phyloP scores from a whole-genome alignment of 1,139 yeast genomes.

The Komagataea norvegica region DNA sequence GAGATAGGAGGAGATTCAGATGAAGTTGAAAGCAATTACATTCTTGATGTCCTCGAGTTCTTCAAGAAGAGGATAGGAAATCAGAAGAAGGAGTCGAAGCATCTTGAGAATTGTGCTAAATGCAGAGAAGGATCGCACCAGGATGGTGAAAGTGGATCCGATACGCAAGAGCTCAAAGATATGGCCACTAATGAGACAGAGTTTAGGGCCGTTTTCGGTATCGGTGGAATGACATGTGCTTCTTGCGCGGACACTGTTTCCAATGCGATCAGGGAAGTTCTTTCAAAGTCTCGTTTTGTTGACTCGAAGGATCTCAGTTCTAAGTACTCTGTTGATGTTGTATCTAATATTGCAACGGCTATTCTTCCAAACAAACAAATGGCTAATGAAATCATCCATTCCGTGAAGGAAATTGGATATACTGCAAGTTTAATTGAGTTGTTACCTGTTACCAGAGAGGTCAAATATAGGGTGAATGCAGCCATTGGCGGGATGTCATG shows the following conservation, averaged over 20 bases:
- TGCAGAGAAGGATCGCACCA: slow-evolving; percentile 27
- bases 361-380: slow-evolving; percentile 48
- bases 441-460: slow-evolving; percentile 48
- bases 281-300: slow-evolving; percentile 17
- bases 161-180: slow-evolving; percentile 14
- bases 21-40: not conserved
- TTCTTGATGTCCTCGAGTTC: slow-evolving; percentile 5
- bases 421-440: slow-evolving; percentile 55
- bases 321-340: slow-evolving; percentile 35
- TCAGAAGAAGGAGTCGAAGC: slow-evolving; percentile 22
- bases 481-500: slow-evolving; percentile 73
- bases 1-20: slow-evolving; percentile 10
- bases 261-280: slow-evolving; percentile 36
- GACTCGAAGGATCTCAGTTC: slow-evolving; percentile 13
- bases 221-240: slow-evolving; percentile 66
- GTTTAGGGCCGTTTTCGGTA: slow-evolving; percentile 48
- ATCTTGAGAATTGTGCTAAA: slow-evolving; percentile 33
- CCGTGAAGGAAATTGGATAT: slow-evolving; percentile 53
- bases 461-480: slow-evolving; percentile 48
- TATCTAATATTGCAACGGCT: slow-evolving; percentile 42
- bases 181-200: slow-evolving; percentile 23
- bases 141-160: slow-evolving; percentile 1
- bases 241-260: slow-evolving; percentile 49
- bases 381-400: slow-evolving; percentile 44
- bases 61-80: slow-evolving; percentile 1